Percentiles rank a stretch among this genome's conserved stretches.
These are phyloP conservation scores for Persicaria tinctoria DNA, from an alignment of 148 eudicot genomes.

Conservation along the genomic window DNA sequence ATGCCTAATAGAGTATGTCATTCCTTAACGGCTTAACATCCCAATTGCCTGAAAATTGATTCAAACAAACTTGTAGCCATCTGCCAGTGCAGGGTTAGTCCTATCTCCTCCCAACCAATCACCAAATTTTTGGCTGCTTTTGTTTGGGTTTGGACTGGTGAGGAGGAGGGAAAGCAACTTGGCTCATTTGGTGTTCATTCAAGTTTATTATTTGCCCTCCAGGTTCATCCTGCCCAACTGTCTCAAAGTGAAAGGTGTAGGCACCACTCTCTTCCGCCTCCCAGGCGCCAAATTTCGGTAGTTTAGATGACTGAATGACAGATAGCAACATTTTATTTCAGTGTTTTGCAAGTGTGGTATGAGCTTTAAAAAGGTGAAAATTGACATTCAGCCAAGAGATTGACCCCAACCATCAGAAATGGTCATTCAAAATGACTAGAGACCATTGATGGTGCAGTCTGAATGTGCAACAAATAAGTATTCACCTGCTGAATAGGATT, in stretches of 20 bases:
- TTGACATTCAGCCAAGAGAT: neutral
- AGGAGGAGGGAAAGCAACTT: neutral
- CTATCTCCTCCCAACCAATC: neutral
- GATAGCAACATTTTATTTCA: neutral
- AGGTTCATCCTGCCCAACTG: neutral
- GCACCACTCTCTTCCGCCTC: neutral
- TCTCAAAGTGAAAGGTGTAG: neutral
- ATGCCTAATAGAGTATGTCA: too few species aligned
- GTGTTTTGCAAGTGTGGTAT: too few species aligned
- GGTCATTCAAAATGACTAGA: neutral
- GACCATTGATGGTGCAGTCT: neutral
- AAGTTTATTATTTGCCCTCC: neutral
- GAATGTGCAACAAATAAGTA: neutral
- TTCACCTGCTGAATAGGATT: neutral
- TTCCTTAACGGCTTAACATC: too few species aligned
- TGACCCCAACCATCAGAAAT: neutral
- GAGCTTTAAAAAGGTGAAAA: too few species aligned
- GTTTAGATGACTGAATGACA: slow-evolving; percentile 2
- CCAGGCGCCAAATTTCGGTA: slow-evolving; percentile 3
- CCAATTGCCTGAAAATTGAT: neutral
- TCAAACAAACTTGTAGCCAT: neutral
- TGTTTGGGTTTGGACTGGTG: neutral
- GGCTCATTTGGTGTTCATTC: neutral
- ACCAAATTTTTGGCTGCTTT: slow-evolving; percentile 2
- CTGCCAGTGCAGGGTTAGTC: neutral